Percentiles rank a stretch among this genome's conserved stretches.
Conservation (phyloP, 2,329 filamentous ascomycete species). For the Cordyceps pruinosa region DNA sequence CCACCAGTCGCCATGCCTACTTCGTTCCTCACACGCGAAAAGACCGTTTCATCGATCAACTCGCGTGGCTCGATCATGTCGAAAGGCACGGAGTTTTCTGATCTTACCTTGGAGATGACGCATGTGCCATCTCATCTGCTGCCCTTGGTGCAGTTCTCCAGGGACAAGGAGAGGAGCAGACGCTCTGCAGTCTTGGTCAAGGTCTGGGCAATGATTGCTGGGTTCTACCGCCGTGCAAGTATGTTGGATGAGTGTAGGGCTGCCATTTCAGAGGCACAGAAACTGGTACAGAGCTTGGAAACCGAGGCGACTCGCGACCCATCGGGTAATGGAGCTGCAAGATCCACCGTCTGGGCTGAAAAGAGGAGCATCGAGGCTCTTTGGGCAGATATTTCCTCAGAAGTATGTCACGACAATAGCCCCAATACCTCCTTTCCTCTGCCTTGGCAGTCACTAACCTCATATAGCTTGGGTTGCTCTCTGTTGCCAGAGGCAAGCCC, state of each 20-base stretch:
- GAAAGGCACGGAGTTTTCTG: conserved; percentile 33
- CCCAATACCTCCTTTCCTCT: background rate
- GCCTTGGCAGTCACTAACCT: conserved; percentile 4
- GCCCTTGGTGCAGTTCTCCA: conserved; percentile 48
- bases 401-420: conserved; percentile 50
- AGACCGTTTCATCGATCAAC: conserved; percentile 38
- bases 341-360: conserved; percentile 66
- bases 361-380: conserved; percentile 76
- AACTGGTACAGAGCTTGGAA: conserved; percentile 67
- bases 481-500: conserved; percentile 52
- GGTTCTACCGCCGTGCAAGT: conserved; percentile 75
- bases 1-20: conserved; percentile 27
- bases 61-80: conserved; percentile 38
- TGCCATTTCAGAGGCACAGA: conserved; percentile 74
- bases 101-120: conserved; percentile 32
- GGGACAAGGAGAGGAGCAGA: conserved; percentile 44
- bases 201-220: conserved; percentile 86
- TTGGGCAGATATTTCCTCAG: conserved; percentile 75
- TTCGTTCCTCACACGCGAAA: conserved; percentile 37
- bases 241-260: conserved; percentile 74
- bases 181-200: conserved; percentile 56
- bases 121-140: conserved; percentile 41
- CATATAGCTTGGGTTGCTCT: conserved; percentile 58
- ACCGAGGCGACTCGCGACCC: conserved; percentile 55
- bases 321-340: conserved; percentile 55